Percentiles rank a stretch among this genome's conserved stretches.
These are phyloP conservation scores for Protea cynaroides DNA, from an alignment of 164 flowering plant genomes.

Conservation along the genomic window DNA sequence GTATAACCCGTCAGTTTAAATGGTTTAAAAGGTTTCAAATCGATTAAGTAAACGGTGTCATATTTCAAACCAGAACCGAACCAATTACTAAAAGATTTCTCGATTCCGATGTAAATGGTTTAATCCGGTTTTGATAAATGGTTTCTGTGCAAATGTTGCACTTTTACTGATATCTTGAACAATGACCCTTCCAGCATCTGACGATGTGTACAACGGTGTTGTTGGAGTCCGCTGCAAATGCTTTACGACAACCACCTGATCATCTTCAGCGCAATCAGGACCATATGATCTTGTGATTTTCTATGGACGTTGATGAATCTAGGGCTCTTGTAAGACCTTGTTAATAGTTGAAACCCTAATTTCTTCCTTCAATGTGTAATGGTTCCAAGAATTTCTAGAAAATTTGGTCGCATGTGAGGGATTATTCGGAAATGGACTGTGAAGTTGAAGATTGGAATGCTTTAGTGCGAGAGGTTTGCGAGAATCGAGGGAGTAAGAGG, in stretches of 20 bases:
- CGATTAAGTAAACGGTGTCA: no score
- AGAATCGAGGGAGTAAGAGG: constrained; percentile 39
- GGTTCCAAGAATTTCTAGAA: constrained; percentile 11
- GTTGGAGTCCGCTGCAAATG: constrained; percentile 33
- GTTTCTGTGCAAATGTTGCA: no score
- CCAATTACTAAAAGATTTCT: no score
- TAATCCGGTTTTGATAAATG: no score
- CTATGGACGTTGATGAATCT: constrained; percentile 35
- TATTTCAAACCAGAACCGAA: no score
- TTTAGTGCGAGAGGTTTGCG: constrained; percentile 38
- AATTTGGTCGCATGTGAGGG: constrained; percentile 24
- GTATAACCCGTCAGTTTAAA: no score
- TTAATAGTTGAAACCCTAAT: constrained; percentile 18
- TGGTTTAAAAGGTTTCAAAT: no score
- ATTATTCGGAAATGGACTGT: constrained; percentile 16
- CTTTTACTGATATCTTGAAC: constrained; percentile 27
- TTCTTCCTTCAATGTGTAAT: constrained; percentile 10
- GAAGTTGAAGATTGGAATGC: constrained; percentile 17
- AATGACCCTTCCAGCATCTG: constrained; percentile 18
- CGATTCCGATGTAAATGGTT: no score
- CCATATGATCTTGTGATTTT: constrained; percentile 44
- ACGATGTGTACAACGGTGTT: constrained; percentile 24
- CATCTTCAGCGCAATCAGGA: constrained; percentile 27
- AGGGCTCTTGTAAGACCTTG: constrained; percentile 41
- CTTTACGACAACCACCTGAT: constrained; percentile 41